Percentiles rank a stretch among this genome's conserved stretches.
Evolutionary conservation across 208 protist species (phyloP).

Genomic region (Giardia muris): DNA sequence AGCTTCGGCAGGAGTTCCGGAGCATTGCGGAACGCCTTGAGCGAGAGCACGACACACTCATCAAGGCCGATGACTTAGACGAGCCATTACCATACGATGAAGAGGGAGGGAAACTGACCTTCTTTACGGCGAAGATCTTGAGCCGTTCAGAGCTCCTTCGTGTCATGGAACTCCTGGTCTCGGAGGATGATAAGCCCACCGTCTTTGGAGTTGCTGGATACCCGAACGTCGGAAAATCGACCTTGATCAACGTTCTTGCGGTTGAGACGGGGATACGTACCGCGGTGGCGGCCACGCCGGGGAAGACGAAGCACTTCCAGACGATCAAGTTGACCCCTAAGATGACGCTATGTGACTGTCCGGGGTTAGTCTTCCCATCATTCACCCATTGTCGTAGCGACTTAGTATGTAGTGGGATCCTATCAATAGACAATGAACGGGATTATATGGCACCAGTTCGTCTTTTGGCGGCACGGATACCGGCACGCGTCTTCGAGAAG

Average conservation of each 20-base stretch:
- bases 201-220: slow-evolving; percentile 37
- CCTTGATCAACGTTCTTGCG: slow-evolving; percentile 32
- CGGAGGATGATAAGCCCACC: neutral
- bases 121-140: neutral
- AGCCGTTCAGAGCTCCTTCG: neutral
- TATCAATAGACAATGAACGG: slow-evolving; percentile 29
- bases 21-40: neutral
- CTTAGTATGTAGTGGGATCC: slow-evolving; percentile 29
- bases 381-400: neutral
- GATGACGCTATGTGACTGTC: slow-evolving; percentile 37
- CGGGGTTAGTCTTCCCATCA: slow-evolving; percentile 36
- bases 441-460: neutral
- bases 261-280: slow-evolving; percentile 17
- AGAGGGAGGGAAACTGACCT: neutral
- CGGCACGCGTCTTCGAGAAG: neutral
- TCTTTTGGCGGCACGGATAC: neutral
- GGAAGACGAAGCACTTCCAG: slow-evolving; percentile 45
- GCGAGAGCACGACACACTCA: neutral
- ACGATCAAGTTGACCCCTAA: slow-evolving; percentile 12
- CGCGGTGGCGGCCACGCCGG: slow-evolving; percentile 34
- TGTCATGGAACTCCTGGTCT: neutral
- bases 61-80: neutral
- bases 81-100: neutral
- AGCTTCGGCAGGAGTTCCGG: neutral
- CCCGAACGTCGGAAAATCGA: slow-evolving; percentile 43